Conservation (phyloP, 768 basidiomycete genomes). For the Collybia nuda region DNA sequence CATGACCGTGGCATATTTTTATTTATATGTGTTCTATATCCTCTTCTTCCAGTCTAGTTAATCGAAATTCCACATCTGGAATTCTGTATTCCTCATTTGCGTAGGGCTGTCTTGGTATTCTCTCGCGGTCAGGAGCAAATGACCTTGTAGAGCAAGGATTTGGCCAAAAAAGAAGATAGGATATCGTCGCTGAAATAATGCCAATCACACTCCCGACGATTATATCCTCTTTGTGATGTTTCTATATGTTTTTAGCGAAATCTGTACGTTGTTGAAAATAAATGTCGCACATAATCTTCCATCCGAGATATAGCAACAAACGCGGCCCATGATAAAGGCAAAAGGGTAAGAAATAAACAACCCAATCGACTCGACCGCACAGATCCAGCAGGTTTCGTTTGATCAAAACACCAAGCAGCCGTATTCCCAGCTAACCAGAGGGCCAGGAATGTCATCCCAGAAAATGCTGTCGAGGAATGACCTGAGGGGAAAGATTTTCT, state of each 20-base stretch:
- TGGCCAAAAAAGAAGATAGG: slow-evolving; percentile 66
- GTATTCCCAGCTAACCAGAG: slow-evolving; percentile 68
- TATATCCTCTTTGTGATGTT: slow-evolving; percentile 71
- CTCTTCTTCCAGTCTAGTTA: slow-evolving; percentile 42
- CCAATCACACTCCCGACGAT: slow-evolving; percentile 64
- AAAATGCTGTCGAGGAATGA: slow-evolving; percentile 65
- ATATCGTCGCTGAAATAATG: slow-evolving; percentile 42
- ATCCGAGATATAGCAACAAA: slow-evolving; percentile 64
- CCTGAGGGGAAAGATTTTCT: slow-evolving; percentile 69
- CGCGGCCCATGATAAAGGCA: slow-evolving; percentile 54
- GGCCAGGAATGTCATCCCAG: slow-evolving; percentile 62
- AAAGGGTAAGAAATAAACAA: slow-evolving; percentile 44
- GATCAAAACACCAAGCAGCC: slow-evolving; percentile 52
- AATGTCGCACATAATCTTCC: slow-evolving; percentile 60
- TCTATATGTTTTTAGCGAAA: slow-evolving; percentile 28
- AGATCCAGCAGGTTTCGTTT: slow-evolving; percentile 32
- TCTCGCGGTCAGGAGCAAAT: slow-evolving; percentile 27
- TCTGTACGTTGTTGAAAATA: neutral
- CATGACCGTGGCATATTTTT: slow-evolving; percentile 19
- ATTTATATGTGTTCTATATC: slow-evolving; percentile 37
- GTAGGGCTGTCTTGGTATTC: slow-evolving; percentile 46
- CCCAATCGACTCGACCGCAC: slow-evolving; percentile 47
- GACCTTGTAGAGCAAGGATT: slow-evolving; percentile 49
- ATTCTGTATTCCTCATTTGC: slow-evolving; percentile 19
- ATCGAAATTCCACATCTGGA: slow-evolving; percentile 42